These are phyloP conservation scores for Aurantiochytrium sp. DNA, from an alignment of 108 stramenopile genomes.

Conservation along the genomic window DNA sequence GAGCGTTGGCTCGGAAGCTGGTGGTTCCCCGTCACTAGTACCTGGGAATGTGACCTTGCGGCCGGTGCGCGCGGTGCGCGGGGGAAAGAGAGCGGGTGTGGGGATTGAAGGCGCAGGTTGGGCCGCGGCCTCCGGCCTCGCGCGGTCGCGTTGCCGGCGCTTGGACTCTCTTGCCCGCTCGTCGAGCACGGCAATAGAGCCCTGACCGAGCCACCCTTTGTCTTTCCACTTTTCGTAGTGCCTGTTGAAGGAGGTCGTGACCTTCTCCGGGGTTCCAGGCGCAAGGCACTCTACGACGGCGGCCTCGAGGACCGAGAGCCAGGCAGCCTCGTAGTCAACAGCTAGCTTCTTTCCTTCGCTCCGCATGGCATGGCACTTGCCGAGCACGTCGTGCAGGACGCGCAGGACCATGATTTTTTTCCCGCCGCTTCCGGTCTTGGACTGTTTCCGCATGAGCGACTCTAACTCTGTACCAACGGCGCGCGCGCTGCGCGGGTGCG, in stretches of 20 bases:
- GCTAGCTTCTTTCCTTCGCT: not conserved
- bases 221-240: not conserved
- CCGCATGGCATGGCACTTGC: not conserved
- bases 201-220: not conserved
- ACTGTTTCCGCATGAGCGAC: not conserved
- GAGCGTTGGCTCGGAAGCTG: no score
- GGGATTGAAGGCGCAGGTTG: no score
- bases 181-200: not conserved
- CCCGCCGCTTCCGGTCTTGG: not conserved
- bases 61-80: no score
- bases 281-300: not conserved
- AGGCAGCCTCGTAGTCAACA: not conserved
- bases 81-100: no score
- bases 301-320: not conserved
- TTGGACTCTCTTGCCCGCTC: not conserved
- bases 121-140: no score
- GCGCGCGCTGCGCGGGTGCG: not conserved
- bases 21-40: no score
- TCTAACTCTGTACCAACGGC: not conserved
- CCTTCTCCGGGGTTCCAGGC: not conserved
- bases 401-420: not conserved
- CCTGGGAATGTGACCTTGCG: no score
- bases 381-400: not conserved
- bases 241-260: not conserved
- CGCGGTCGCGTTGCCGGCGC: not conserved